Conservation (phyloP, 805 yeast genomes). For the Pichia cephalocereana region DNA sequence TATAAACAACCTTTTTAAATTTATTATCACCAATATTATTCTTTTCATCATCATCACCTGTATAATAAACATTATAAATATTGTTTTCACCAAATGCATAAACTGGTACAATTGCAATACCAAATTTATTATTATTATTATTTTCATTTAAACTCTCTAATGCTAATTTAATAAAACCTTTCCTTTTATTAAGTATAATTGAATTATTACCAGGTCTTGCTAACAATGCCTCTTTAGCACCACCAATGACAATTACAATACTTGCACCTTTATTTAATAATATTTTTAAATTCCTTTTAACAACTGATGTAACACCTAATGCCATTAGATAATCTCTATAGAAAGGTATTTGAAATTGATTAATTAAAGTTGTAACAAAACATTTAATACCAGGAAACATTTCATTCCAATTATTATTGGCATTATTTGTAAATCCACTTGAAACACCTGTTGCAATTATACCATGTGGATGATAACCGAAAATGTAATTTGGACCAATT, state of each 20-base stretch:
- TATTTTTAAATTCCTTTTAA: slow-evolving; percentile 58
- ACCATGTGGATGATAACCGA: slow-evolving; percentile 96
- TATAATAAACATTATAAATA: slow-evolving; percentile 34
- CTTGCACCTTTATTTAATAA: slow-evolving; percentile 59
- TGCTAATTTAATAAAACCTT: slow-evolving; percentile 86
- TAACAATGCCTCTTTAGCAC: slow-evolving; percentile 82
- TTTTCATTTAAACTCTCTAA: slow-evolving; percentile 37
- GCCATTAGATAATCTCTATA: slow-evolving; percentile 79
- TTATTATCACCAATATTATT: slow-evolving; percentile 12
- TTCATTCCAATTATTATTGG: slow-evolving; percentile 33
- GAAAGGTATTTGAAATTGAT: slow-evolving; percentile 77
- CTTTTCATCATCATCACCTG: slow-evolving; percentile 15
- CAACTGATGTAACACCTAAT: slow-evolving; percentile 79
- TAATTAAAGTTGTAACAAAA: slow-evolving; percentile 69
- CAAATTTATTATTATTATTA: not conserved
- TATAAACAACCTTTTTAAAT: slow-evolving; percentile 9
- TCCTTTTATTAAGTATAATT: slow-evolving; percentile 65
- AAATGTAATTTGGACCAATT: slow-evolving; percentile 70
- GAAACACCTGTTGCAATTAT: slow-evolving; percentile 80
- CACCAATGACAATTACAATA: slow-evolving; percentile 88
- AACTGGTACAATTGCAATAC: slow-evolving; percentile 60
- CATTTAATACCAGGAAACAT: slow-evolving; percentile 73
- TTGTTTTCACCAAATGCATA: slow-evolving; percentile 87
- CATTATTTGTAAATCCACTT: slow-evolving; percentile 7
- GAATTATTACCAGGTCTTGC: slow-evolving; percentile 56